Evolutionary conservation across 2,329 filamentous ascomycete species (phyloP), one percentile per base, ranked within the genome.

Genomic region (Pyrenochaeta sp.): DNA sequence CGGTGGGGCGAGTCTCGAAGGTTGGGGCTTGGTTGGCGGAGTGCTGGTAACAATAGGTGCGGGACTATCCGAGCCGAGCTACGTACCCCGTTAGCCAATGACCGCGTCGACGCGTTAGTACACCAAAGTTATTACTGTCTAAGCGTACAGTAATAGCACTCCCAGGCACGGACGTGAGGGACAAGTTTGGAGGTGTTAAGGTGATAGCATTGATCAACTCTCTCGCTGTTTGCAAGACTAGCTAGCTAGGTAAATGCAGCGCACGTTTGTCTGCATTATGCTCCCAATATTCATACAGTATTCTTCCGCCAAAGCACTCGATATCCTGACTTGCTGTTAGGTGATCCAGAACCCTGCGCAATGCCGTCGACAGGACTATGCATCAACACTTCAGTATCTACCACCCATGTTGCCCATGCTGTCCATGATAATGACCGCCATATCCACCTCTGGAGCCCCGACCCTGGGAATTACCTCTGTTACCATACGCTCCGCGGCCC

Each of bases 361-460:
- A 8, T 12, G 8, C 34, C 34, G 34, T 36, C 12, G 3, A 36
- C 13, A 12, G 34, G 9, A 15, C 34, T 43, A 43, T 9, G 40
- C 24, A 44, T 30, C 42, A 24, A 24, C 42, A 44, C 42, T n/a
- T 58, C 46, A 64, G 36, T 62, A 65, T 42, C 63, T 45, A 15
- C 66, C 67, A 15, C 65, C 9, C 63, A 24, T 59, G 55, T 19
- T 59, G 59, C 3, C 66, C 65, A 36, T 61, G 66, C 43, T 56
- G 58, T 36, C 47, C 19, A 19, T 19, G 19, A 19, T 19, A 19
- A 19, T 19, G 42, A 13, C 59, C 64, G 15, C 65, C 56, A 49
- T 66, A 64, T n/a, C 53, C 56, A 13, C 67, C 63, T 54, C 65
- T 63, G 36, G 61, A 65, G 6, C 61, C 64, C 42, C 62, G 54